phyloP scores from a whole-genome alignment of 306 rosid species.

The Rosa chinensis region DNA sequence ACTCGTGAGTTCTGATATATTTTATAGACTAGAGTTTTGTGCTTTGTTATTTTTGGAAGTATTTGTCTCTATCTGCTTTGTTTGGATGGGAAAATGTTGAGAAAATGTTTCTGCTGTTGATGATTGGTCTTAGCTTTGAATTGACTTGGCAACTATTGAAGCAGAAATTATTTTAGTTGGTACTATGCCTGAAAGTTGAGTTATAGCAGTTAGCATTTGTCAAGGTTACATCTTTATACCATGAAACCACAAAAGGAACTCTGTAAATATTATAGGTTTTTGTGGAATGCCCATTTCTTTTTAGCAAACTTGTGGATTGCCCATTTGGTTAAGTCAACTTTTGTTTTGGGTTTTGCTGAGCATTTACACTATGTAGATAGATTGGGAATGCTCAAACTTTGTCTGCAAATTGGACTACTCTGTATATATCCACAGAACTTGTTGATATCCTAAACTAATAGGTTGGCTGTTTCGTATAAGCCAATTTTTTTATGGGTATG shows the following conservation, averaged over 20 bases:
- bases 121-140: not conserved
- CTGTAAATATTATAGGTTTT: not conserved
- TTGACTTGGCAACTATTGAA: not conserved
- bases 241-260: not conserved
- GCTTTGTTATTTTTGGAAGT: not conserved
- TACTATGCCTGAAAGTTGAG: not conserved
- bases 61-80: not conserved
- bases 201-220: not conserved
- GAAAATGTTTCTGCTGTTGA: not conserved
- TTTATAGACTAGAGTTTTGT: not conserved
- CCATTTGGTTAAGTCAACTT: not conserved
- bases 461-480: not conserved
- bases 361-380: not conserved
- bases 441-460: not conserved
- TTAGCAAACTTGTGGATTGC: not conserved
- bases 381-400: not conserved
- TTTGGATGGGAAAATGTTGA: not conserved
- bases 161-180: not conserved
- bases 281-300: not conserved
- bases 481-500: not conserved
- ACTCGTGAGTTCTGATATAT: conserved; percentile 43
- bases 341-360: not conserved
- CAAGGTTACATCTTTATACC: conserved; percentile 4
- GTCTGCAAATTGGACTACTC: not conserved
- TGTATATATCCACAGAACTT: too few species aligned